phyloP scores from a whole-genome alignment of 2,329 filamentous ascomycete genomes.

The Exophiala spinifera region DNA sequence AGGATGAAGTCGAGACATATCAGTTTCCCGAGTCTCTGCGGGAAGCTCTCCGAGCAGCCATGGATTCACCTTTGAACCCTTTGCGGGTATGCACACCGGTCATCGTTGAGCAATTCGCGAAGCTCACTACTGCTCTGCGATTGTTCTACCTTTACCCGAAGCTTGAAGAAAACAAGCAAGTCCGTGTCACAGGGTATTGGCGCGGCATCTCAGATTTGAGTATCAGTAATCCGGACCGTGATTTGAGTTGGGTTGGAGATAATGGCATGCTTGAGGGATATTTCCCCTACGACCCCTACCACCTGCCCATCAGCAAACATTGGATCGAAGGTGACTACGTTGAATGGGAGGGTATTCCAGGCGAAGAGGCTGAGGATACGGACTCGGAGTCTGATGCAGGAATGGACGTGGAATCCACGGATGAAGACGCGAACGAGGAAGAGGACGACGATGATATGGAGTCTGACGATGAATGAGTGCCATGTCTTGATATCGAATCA shows the following conservation, averaged over 20 bases:
- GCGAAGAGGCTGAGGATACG: constrained; percentile 59
- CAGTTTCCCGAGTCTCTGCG: constrained; percentile 73
- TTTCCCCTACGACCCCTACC: constrained; percentile 97
- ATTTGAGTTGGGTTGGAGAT: constrained; percentile 62
- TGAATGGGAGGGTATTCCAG: constrained; percentile 72
- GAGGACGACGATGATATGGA: constrained; percentile 47
- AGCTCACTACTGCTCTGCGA: constrained; percentile 76
- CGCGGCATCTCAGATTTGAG: constrained; percentile 36
- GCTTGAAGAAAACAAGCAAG: constrained; percentile 86
- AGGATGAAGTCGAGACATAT: constrained; percentile 65
- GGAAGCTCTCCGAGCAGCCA: constrained; percentile 70
- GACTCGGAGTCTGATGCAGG: constrained; percentile 50
- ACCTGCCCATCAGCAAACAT: constrained; percentile 77
- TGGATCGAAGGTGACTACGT: constrained; percentile 87
- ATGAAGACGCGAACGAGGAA: constrained; percentile 40
- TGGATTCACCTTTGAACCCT: constrained; percentile 87
- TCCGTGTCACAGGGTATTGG: constrained; percentile 49
- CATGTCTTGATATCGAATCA: neutral
- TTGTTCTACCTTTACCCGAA: constrained; percentile 88
- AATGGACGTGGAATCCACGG: constrained; percentile 33
- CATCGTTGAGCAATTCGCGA: constrained; percentile 89
- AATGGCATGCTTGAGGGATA: constrained; percentile 84
- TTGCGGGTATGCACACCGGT: constrained; percentile 88
- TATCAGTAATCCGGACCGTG: constrained; percentile 49
- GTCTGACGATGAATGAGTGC: constrained; percentile 14